A percentile compares a stretch with the other conserved stretches of the same genome.
Evolutionary conservation across 345 rosid species (phyloP).

Genomic region (Populus simonii): DNA sequence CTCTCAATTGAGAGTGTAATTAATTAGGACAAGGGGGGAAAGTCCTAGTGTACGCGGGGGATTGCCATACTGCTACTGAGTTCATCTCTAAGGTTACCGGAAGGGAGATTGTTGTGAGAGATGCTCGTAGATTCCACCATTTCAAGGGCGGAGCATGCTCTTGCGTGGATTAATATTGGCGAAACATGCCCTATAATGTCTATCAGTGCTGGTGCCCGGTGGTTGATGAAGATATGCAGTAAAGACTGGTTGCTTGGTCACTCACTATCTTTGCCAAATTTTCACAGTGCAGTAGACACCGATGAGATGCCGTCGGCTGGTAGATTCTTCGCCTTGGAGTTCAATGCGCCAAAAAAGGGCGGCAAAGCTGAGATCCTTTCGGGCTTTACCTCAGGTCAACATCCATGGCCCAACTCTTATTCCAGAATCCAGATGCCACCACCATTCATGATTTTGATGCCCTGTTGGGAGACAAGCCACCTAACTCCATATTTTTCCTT

Average conservation of each 20-base stretch:
- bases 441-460: too few species aligned
- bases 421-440: too few species aligned
- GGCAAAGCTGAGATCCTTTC: too few species aligned
- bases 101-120: slow-evolving; percentile 14
- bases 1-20: slow-evolving; percentile 15
- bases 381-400: too few species aligned
- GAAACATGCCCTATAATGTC: background rate
- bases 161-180: slow-evolving; percentile 19
- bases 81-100: slow-evolving; percentile 15
- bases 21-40: slow-evolving; percentile 6
- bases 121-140: slow-evolving; percentile 22
- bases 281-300: too few species aligned
- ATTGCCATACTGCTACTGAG: slow-evolving; percentile 20
- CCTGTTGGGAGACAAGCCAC: too few species aligned
- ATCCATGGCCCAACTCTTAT: too few species aligned
- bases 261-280: background rate
- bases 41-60: slow-evolving; percentile 15
- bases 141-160: slow-evolving; percentile 15
- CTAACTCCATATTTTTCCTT: too few species aligned
- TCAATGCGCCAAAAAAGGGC: too few species aligned
- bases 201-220: background rate
- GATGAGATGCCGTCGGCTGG: too few species aligned
- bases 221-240: background rate
- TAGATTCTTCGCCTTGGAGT: too few species aligned
- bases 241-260: background rate